A percentile compares a stretch with the other conserved stretches of the same genome.
Evolutionary conservation across 2,329 filamentous ascomycete species (phyloP).

Genomic region (Microcyclospora pomicola): DNA sequence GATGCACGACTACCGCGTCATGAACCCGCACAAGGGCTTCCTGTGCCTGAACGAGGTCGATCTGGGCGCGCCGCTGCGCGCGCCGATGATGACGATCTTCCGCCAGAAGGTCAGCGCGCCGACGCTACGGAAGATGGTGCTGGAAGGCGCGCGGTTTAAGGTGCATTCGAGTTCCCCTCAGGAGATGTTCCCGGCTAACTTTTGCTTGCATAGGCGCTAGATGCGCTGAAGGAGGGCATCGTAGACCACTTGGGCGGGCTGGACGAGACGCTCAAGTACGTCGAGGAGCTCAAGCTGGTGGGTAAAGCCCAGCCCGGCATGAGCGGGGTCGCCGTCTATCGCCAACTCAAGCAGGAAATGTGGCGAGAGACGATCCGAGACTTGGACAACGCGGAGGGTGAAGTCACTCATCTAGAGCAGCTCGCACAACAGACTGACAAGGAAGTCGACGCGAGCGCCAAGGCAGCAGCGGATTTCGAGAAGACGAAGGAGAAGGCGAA

Average conservation of each 20-base stretch:
- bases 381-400: conserved; percentile 37
- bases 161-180: conserved; percentile 4
- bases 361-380: conserved; percentile 50
- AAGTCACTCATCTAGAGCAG: conserved; percentile 16
- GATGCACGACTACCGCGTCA: conserved; percentile 63
- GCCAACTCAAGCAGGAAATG: conserved; percentile 61
- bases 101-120: conserved; percentile 47
- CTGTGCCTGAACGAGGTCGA: conserved; percentile 71
- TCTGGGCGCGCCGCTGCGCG: conserved; percentile 60
- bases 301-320: conserved; percentile 37
- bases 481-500: too few species aligned
- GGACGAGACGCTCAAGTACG: conserved; percentile 47
- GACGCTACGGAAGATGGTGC: conserved; percentile 49
- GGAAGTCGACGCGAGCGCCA: conserved; percentile 28
- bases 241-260: conserved; percentile 55
- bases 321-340: conserved; percentile 50
- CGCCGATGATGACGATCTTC: conserved; percentile 64
- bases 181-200: background rate
- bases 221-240: conserved; percentile 52
- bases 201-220: conserved; percentile 29
- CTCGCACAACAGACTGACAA: conserved; percentile 12
- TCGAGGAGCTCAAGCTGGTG: conserved; percentile 45
- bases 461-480: conserved; percentile 32
- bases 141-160: conserved; percentile 59
- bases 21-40: conserved; percentile 57